Conservation (phyloP, 2,329 filamentous ascomycete species). For the Neoarthrinium moseri region DNA sequence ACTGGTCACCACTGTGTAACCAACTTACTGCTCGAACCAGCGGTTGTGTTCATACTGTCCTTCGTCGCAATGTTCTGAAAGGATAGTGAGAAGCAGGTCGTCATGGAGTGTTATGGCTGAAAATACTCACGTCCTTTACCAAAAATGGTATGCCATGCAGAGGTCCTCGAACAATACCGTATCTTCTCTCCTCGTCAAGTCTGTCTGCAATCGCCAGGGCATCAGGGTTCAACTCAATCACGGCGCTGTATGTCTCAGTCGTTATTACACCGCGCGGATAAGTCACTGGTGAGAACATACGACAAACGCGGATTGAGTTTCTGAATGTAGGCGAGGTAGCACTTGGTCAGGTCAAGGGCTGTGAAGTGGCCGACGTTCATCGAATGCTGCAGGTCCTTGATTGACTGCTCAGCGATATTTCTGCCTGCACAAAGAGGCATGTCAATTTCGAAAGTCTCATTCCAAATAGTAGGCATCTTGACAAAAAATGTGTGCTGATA, state of each 20-base stretch:
- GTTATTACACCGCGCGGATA: too few relatives aligned
- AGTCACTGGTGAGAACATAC: too few relatives aligned
- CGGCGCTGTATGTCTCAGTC: slow-evolving; percentile 36
- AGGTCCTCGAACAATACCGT: slow-evolving; percentile 58
- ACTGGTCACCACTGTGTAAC: too few relatives aligned
- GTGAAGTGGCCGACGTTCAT: slow-evolving; percentile 11
- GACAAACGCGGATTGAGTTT: slow-evolving; percentile 6
- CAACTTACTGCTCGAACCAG: slow-evolving; percentile 68
- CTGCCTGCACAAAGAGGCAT: too few relatives aligned
- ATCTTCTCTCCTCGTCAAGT: slow-evolving; percentile 58
- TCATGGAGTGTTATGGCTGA: not conserved
- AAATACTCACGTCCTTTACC: slow-evolving; percentile 64
- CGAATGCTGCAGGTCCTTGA: slow-evolving; percentile 11
- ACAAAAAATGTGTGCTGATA: too few relatives aligned
- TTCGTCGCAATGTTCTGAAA: slow-evolving; percentile 59
- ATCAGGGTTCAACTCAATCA: slow-evolving; percentile 70
- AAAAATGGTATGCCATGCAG: slow-evolving; percentile 75
- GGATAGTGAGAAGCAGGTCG: not conserved
- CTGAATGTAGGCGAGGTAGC: slow-evolving; percentile 12
- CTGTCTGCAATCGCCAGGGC: slow-evolving; percentile 57
- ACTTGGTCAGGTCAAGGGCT: slow-evolving; percentile 10
- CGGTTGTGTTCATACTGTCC: slow-evolving; percentile 72
- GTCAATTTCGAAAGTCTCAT: too few relatives aligned
- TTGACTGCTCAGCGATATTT: slow-evolving; percentile 14
- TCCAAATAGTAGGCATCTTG: too few relatives aligned